Percentiles rank a stretch among this genome's conserved stretches.
These are phyloP conservation scores for Schizophyllum amplum DNA, from an alignment of 1,284 basidiomycete genomes.

Conservation along the genomic window DNA sequence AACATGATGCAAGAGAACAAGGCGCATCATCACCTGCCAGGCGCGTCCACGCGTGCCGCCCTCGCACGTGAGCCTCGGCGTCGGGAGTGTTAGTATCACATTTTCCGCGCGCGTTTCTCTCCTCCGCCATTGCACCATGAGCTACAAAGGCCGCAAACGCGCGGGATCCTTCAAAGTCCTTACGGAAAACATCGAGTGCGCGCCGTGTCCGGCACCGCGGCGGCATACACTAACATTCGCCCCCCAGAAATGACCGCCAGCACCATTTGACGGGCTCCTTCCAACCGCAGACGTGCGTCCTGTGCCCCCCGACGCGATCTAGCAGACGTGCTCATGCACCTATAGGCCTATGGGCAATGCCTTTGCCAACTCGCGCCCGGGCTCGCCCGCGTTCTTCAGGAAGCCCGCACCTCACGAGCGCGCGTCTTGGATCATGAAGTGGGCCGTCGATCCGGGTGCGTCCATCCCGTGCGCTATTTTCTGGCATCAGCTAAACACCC, in stretches of 20 bases:
- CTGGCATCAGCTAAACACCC: background rate
- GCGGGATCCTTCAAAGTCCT: constrained; percentile 13
- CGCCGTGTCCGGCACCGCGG: constrained; percentile 2
- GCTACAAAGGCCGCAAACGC: constrained; percentile 13
- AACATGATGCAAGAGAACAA: constrained; percentile 44
- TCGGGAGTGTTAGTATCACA: too few species aligned
- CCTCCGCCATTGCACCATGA: constrained; percentile 1
- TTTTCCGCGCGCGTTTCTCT: background rate
- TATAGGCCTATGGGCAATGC: constrained; percentile 33
- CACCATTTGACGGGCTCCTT: constrained; percentile 58
- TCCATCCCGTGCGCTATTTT: constrained; percentile 8
- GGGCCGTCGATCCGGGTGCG: constrained; percentile 73
- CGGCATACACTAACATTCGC: background rate
- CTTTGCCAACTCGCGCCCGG: constrained; percentile 27
- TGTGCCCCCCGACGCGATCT: constrained; percentile 1
- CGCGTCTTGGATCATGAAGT: constrained; percentile 31
- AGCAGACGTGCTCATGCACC: constrained; percentile 11
- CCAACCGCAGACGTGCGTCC: constrained; percentile 50
- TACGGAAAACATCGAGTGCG: constrained; percentile 26
- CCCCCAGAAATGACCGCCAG: constrained; percentile 36
- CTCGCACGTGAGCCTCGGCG: background rate
- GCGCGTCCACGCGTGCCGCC: background rate
- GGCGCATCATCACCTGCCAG: background rate
- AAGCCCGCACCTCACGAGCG: background rate
- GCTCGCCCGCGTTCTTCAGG: constrained; percentile 13